Evolutionary conservation across 2,329 filamentous ascomycete species (phyloP).

Genomic region (Neophaeococcomyces mojaviensis): DNA sequence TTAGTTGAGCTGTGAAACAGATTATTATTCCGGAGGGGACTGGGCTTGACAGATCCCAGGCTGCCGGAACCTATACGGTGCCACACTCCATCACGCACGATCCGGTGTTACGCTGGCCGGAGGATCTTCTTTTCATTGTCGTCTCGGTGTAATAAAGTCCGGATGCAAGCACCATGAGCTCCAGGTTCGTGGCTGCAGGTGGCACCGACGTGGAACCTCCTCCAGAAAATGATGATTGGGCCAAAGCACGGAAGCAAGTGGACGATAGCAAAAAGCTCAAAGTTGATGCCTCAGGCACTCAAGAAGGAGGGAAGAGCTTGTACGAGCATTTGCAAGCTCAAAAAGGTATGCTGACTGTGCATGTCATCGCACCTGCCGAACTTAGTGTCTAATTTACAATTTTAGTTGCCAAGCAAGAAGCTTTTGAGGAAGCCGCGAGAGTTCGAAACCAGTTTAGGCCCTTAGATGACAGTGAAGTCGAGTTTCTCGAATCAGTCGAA

Average conservation of each 20-base stretch:
- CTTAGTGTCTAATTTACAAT: constrained; percentile 12
- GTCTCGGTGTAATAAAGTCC: too few relatives aligned
- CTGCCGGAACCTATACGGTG: too few relatives aligned
- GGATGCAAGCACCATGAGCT: constrained; percentile 31
- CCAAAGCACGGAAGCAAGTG: constrained; percentile 31
- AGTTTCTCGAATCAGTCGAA: constrained; percentile 49
- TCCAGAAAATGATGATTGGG: constrained; percentile 38
- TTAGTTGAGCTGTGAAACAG: too few relatives aligned
- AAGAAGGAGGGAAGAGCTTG: constrained; percentile 41
- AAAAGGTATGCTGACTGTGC: constrained; percentile 36
- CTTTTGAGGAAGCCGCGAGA: constrained; percentile 43
- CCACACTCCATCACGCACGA: too few relatives aligned
- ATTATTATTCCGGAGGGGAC: too few relatives aligned
- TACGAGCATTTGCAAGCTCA: constrained; percentile 43
- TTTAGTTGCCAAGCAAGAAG: constrained; percentile 43
- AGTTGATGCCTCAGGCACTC: constrained; percentile 13
- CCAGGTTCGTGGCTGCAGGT: constrained; percentile 39
- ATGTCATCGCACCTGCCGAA: neutral
- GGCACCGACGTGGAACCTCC: constrained; percentile 35
- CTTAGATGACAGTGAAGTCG: constrained; percentile 45
- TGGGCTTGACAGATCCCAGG: too few relatives aligned
- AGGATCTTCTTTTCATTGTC: too few relatives aligned
- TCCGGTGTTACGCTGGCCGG: too few relatives aligned
- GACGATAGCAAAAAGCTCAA: constrained; percentile 13
- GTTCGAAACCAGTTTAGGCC: constrained; percentile 46